Conservation (phyloP, 352 stramenopile species). For the Phytophthora pinifolia region DNA sequence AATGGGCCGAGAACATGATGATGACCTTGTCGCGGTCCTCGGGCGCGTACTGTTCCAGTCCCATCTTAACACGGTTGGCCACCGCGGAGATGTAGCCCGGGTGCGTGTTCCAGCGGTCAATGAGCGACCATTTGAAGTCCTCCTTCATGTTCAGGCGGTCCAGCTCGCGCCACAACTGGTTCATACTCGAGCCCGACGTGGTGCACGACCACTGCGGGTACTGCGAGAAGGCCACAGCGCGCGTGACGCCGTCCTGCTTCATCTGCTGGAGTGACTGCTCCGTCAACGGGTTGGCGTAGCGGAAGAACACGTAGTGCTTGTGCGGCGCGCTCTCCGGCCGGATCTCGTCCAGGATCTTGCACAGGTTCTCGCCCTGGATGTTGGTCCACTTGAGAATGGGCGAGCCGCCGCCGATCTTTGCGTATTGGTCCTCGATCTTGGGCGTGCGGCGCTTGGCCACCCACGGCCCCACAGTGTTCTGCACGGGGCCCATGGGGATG, state of each 20-base stretch:
- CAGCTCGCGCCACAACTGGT: slow-evolving; percentile 86
- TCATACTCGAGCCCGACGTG: slow-evolving; percentile 96
- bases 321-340: slow-evolving; percentile 87
- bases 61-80: slow-evolving; percentile 88
- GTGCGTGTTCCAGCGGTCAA: slow-evolving; percentile 94
- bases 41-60: slow-evolving; percentile 91
- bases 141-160: slow-evolving; percentile 88
- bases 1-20: slow-evolving; percentile 92
- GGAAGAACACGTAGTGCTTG: slow-evolving; percentile 97
- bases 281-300: slow-evolving; percentile 98
- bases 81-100: slow-evolving; percentile 96
- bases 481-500: slow-evolving; percentile 94
- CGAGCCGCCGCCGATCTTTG: slow-evolving; percentile 96
- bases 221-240: slow-evolving; percentile 95
- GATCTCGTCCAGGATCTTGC: slow-evolving; percentile 87
- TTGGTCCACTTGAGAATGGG: slow-evolving; percentile 98
- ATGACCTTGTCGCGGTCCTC: slow-evolving; percentile 89
- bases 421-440: slow-evolving; percentile 95
- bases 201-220: slow-evolving; percentile 99
- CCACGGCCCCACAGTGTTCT: slow-evolving; percentile 82
- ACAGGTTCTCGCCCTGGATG: slow-evolving; percentile 92
- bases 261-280: slow-evolving; percentile 96
- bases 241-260: slow-evolving; percentile 92
- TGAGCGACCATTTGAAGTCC: slow-evolving; percentile 83
- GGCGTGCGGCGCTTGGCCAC: slow-evolving; percentile 90